These are phyloP conservation scores for Pyrenophora graminea DNA, from an alignment of 2,329 filamentous ascomycete genomes.

Conservation along the genomic window DNA sequence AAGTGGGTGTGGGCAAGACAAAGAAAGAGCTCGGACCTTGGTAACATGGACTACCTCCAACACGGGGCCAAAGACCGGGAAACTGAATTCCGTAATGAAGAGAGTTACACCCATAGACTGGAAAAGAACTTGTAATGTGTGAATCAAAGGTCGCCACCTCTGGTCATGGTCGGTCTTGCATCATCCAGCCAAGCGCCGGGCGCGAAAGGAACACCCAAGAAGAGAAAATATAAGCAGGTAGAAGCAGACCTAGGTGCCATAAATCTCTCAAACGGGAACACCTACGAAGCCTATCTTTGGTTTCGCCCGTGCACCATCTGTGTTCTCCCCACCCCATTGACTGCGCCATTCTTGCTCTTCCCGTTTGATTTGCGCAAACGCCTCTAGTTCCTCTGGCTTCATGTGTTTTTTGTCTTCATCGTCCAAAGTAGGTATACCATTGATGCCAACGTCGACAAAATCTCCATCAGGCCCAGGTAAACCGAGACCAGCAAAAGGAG, in stretches of 20 bases:
- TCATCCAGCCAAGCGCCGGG: too few species aligned
- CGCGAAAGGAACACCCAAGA: too few species aligned
- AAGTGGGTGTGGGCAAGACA: not conserved
- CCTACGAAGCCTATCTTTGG: constrained; percentile 55
- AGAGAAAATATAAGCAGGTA: not conserved
- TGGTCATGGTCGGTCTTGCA: too few species aligned
- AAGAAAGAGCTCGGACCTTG: not conserved
- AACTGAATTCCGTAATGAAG: too few species aligned
- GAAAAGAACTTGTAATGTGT: too few species aligned
- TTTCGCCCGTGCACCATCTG: constrained; percentile 55
- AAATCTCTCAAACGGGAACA: constrained; percentile 50
- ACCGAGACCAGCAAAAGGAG: constrained; percentile 61
- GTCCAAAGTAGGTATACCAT: constrained; percentile 66
- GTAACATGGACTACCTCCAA: not conserved
- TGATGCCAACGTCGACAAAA: constrained; percentile 53
- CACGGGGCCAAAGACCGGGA: not conserved
- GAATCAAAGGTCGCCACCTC: too few species aligned
- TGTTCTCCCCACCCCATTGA: constrained; percentile 72
- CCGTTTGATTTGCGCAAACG: constrained; percentile 69
- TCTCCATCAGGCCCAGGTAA: constrained; percentile 63
- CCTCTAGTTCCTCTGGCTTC: constrained; percentile 70
- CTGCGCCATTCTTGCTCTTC: constrained; percentile 73
- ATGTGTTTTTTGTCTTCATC: constrained; percentile 69
- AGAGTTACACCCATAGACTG: too few species aligned
- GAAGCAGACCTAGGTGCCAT: not conserved